Base-by-base conservation (phyloP, 2,329 filamentous ascomycete species). In the Epicoccum nigrum region DNA sequence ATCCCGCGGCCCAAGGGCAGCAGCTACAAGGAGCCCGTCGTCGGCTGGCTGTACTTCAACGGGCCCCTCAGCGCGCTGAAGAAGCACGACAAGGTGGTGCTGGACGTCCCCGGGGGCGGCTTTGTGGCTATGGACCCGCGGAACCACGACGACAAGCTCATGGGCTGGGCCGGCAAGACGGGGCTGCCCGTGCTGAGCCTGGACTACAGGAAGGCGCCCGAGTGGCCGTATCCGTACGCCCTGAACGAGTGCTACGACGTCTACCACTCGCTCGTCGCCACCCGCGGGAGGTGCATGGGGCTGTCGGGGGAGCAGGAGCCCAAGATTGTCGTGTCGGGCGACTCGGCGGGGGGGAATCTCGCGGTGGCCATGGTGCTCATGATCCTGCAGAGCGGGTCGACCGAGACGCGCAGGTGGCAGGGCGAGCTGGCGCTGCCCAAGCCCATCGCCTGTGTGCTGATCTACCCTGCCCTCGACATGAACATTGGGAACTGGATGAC, bases 401-500 rank as follows among this genome's bases (percentile, higher is more conserved):
- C 79, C 3, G 80, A 83, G 15, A 79, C 81, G 19, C 79, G 82
- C 19, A 76, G 81, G 40, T 84, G 81, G 72, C 76, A 80, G 49
- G 80, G 79, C 12, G 81, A 85, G 56, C 76, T 76, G 16, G 78
- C 68, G n/a, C 69, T 85, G 2, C 79, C 96, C 5, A 88, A 92
- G 0, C 94, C 94, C 0, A 88, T 89, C 44, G 93, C 92, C 0
- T 74, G 97, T 7, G 81, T 97, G 0, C 80, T 96, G 40, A 86
- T 95, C 51, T 99, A 99, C 65, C 94, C 94, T 0, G 87, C 88
- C 0, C 77, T 99, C 52, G 94, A 97, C 66, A 92, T 97, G 89
- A 97, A 96, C 66, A 97, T 97, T 59, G 91, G 91, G 30, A 97
- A 92, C 72, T 99, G 94, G 94, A 97, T 99, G 92, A 92, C 90